These are phyloP conservation scores for Myochromella boudieri DNA, from an alignment of 768 basidiomycete genomes.

Conservation along the genomic window DNA sequence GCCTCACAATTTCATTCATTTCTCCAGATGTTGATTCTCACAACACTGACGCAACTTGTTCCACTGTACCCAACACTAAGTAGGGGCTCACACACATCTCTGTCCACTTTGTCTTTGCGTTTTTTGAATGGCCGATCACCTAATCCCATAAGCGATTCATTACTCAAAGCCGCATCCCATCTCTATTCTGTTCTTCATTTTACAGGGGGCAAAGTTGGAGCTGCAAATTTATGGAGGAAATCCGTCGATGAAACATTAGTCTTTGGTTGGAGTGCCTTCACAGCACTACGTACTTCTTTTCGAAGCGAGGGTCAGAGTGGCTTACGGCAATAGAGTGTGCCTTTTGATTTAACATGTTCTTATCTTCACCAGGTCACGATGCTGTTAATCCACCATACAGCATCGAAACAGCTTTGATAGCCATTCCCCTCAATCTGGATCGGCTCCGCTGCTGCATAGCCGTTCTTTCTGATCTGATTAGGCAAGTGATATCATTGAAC, in stretches of 20 bases:
- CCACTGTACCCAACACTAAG: constrained; percentile 68
- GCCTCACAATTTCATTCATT: neutral
- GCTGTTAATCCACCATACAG: constrained; percentile 2
- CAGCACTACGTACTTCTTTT: constrained; percentile 60
- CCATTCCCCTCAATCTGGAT: constrained; percentile 59
- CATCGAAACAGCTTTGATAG: constrained; percentile 38
- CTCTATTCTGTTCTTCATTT: constrained; percentile 66
- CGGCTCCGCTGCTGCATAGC: constrained; percentile 54
- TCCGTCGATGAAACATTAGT: constrained; percentile 67
- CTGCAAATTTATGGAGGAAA: constrained; percentile 71
- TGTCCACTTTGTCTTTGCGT: constrained; percentile 55
- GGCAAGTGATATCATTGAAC: constrained; percentile 31
- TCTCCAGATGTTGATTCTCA: constrained; percentile 42
- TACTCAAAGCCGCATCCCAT: constrained; percentile 49
- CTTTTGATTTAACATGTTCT: neutral
- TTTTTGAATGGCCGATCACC: constrained; percentile 56
- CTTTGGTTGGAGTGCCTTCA: constrained; percentile 65
- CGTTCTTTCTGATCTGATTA: constrained; percentile 54
- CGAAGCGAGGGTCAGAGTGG: constrained; percentile 39
- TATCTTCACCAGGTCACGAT: constrained; percentile 6
- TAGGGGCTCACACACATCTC: constrained; percentile 48
- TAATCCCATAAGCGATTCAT: constrained; percentile 33
- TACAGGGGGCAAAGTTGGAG: constrained; percentile 80
- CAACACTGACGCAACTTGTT: constrained; percentile 55
- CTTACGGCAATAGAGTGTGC: neutral